phyloP scores from a whole-genome alignment of 208 protist species.

The Zelonia costaricensis region DNA sequence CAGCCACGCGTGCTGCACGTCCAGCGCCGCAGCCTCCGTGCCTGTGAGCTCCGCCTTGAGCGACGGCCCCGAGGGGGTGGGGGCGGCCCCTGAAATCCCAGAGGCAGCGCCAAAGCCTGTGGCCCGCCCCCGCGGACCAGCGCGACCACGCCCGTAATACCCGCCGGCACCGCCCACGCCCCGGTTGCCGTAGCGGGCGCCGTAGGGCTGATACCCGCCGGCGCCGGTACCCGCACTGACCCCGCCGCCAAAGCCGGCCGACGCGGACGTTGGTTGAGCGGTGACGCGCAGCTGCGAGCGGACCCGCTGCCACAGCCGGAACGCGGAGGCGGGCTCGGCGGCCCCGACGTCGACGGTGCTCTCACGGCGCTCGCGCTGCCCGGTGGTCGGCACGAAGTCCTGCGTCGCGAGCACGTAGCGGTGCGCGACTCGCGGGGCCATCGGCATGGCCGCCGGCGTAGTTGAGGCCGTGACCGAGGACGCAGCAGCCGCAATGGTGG shows the following conservation, averaged over 20 bases:
- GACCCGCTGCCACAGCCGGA: conserved; percentile 25
- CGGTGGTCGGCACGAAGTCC: conserved; percentile 1
- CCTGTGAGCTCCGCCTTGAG: conserved; percentile 17
- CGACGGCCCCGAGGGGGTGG: neutral
- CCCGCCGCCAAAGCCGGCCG: neutral
- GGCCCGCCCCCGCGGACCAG: conserved; percentile 3
- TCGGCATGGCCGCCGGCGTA: neutral
- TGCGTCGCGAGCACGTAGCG: conserved; percentile 23
- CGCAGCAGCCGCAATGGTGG: neutral
- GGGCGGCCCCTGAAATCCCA: neutral
- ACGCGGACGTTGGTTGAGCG: neutral
- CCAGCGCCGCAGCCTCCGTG: conserved; percentile 9
- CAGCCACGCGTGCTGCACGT: conserved; percentile 31
- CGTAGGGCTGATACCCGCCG: conserved; percentile 15
- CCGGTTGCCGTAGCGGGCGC: conserved; percentile 16
- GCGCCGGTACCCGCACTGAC: conserved; percentile 1
- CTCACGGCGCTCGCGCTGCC: conserved; percentile 15
- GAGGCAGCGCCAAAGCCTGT: conserved; percentile 3
- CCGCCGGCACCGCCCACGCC: neutral
- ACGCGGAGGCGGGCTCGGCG: conserved; percentile 20
- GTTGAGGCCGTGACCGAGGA: neutral
- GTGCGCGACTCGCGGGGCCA: conserved; percentile 12
- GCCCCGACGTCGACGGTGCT: neutral
- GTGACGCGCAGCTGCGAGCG: conserved; percentile 21
- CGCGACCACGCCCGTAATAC: conserved; percentile 15